Conservation (phyloP, 2,329 filamentous ascomycete species). For the Whalleya microplaca region DNA sequence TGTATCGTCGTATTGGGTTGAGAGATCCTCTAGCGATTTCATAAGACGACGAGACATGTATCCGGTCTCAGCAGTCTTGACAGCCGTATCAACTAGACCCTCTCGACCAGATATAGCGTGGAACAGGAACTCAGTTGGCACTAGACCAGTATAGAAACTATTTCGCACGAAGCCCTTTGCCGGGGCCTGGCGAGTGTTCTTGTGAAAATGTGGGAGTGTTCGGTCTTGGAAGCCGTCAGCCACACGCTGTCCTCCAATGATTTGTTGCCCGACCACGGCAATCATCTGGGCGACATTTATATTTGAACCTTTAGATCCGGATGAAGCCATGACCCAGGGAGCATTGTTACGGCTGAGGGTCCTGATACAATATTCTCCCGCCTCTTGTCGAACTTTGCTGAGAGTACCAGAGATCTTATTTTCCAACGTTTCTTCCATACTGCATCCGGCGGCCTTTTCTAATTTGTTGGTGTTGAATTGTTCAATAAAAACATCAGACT, state of each 20-base stretch:
- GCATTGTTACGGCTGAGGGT: constrained; percentile 91
- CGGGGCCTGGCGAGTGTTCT: constrained; percentile 87
- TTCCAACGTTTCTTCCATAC: constrained; percentile 90
- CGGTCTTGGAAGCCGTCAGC: constrained; percentile 95
- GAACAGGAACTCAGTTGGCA: constrained; percentile 93
- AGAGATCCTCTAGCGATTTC: constrained; percentile 96
- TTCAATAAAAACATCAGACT: constrained; percentile 82
- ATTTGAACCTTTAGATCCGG: constrained; percentile 92
- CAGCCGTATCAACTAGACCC: constrained; percentile 96
- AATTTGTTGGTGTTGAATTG: constrained; percentile 80
- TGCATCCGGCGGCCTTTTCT: constrained; percentile 84
- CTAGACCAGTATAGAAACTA: constrained; percentile 92
- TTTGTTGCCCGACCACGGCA: constrained; percentile 94
- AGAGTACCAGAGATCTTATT: constrained; percentile 89
- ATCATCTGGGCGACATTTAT: constrained; percentile 99
- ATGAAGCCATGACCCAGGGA: constrained; percentile 95
- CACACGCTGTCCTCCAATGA: constrained; percentile 92
- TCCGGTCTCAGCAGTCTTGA: constrained; percentile 97
- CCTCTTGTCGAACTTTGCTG: constrained; percentile 87
- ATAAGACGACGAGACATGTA: constrained; percentile 99
- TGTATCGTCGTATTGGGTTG: constrained; percentile 90
- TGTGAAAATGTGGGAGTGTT: constrained; percentile 92
- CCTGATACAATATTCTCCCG: constrained; percentile 87
- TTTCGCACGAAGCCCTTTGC: constrained; percentile 97
- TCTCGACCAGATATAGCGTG: constrained; percentile 98